phyloP scores from a whole-genome alignment of 345 rosid species.

The Draba incana region DNA sequence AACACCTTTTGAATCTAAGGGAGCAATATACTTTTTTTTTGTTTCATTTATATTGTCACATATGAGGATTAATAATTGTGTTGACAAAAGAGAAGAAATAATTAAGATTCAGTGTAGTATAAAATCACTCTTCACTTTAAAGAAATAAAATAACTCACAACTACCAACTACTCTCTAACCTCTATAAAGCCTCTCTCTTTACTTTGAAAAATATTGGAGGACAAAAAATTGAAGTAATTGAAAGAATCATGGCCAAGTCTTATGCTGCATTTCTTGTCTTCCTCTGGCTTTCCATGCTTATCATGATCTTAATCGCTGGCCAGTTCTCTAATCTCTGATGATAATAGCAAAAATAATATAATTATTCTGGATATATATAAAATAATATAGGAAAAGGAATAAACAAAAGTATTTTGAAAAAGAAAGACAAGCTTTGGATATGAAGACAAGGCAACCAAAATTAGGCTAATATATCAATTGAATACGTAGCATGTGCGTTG shows the following conservation, averaged over 20 bases:
- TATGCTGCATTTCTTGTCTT: constrained; percentile 1
- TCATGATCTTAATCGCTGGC: not conserved
- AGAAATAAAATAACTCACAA: too few relatives aligned
- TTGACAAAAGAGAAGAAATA: too few relatives aligned
- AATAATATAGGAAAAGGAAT: not conserved
- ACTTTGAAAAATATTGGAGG: not conserved
- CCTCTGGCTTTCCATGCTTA: constrained; percentile 5
- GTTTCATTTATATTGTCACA: too few relatives aligned
- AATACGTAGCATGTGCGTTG: too few relatives aligned
- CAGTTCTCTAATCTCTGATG: not conserved
- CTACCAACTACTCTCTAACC: not conserved
- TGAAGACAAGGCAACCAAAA: too few relatives aligned
- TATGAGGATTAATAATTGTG: too few relatives aligned
- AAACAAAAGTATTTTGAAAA: not conserved
- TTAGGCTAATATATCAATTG: too few relatives aligned
- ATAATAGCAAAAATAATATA: not conserved
- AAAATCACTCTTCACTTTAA: too few relatives aligned
- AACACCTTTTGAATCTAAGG: too few relatives aligned
- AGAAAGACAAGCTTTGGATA: too few relatives aligned
- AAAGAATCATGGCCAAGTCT: constrained; percentile 3
- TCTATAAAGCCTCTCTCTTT: not conserved
- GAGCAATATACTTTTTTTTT: too few relatives aligned
- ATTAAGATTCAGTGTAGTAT: too few relatives aligned
- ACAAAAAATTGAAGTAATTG: not conserved
- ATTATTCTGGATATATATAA: not conserved